Percentiles rank a stretch among this genome's conserved stretches.
Evolutionary conservation across 169 alveolate genomes (phyloP).

Genomic region (Plasmodium berghei): DNA sequence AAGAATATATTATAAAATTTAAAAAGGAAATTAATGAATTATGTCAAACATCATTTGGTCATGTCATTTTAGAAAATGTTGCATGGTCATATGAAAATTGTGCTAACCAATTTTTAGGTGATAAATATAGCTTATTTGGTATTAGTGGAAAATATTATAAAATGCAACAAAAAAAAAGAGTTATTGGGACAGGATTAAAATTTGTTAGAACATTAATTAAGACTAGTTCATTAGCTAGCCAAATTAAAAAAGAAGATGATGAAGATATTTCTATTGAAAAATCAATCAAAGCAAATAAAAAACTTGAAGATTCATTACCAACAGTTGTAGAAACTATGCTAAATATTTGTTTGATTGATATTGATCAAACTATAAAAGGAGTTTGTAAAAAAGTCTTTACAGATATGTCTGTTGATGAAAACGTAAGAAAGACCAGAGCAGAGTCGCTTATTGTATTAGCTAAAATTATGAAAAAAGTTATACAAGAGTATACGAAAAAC

Average conservation of each 20-base stretch:
- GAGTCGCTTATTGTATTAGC: conserved; percentile 90
- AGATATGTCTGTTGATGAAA: conserved; percentile 91
- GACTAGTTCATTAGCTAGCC: conserved; percentile 87
- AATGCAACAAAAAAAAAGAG: conserved; percentile 86
- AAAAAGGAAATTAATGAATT: conserved; percentile 82
- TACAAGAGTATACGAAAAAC: conserved; percentile 47
- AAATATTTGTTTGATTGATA: conserved; percentile 90
- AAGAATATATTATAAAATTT: conserved; percentile 83
- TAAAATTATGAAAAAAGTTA: conserved; percentile 84
- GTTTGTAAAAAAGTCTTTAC: conserved; percentile 89
- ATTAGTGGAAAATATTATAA: conserved; percentile 89
- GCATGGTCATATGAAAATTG: conserved; percentile 93
- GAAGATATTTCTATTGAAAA: conserved; percentile 77
- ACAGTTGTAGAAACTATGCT: conserved; percentile 90
- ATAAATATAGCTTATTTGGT: conserved; percentile 88
- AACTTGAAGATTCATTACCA: conserved; percentile 89
- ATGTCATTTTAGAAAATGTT: conserved; percentile 89
- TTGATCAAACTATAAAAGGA: conserved; percentile 89
- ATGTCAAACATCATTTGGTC: conserved; percentile 90
- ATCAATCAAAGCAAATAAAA: conserved; percentile 82
- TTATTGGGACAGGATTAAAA: conserved; percentile 86
- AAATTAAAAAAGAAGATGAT: conserved; percentile 77
- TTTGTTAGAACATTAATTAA: conserved; percentile 85
- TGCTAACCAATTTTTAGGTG: conserved; percentile 91
- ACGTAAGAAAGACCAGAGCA: conserved; percentile 89